Percentiles rank a stretch among this genome's conserved stretches.
These are phyloP conservation scores for Agarophyton chilense DNA, from an alignment of 23 red algal species.

Conservation along the genomic window DNA sequence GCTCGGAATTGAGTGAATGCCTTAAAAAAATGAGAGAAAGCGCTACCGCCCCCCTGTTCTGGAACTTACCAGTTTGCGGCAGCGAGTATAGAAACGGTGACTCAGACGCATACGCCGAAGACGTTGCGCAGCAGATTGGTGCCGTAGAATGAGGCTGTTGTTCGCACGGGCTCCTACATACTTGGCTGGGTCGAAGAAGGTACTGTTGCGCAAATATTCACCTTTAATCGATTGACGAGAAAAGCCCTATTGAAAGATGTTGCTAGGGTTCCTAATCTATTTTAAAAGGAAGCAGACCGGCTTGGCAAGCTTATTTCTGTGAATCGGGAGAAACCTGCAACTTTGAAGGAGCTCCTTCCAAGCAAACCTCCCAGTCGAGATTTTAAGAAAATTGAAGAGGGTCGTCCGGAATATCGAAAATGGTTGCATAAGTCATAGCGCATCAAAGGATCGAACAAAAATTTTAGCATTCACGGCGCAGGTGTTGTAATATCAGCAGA, in stretches of 20 bases:
- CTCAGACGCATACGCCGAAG: no score
- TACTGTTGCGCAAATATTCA: constrained; percentile 98
- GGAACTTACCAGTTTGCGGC: no score
- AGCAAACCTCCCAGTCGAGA: constrained; percentile 43
- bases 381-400: constrained; percentile 53
- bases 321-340: constrained; percentile 80
- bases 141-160: no score
- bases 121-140: no score
- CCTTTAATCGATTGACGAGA: constrained; percentile 89
- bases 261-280: constrained; percentile 82
- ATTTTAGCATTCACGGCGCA: constrained; percentile 95
- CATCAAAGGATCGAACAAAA: constrained; percentile 91
- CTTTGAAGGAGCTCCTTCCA: constrained; percentile 66
- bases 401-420: constrained; percentile 21
- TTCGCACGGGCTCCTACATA: no score
- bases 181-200: no score
- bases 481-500: constrained; percentile 91
- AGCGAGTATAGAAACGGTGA: no score
- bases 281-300: constrained; percentile 79
- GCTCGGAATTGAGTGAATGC: no score
- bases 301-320: constrained; percentile 89
- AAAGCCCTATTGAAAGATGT: constrained; percentile 93
- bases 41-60: no score
- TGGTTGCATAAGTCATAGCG: constrained; percentile 82
- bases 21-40: no score